Conservation (phyloP, 352 stramenopile genomes). For the Globisporangium splendens region DNA sequence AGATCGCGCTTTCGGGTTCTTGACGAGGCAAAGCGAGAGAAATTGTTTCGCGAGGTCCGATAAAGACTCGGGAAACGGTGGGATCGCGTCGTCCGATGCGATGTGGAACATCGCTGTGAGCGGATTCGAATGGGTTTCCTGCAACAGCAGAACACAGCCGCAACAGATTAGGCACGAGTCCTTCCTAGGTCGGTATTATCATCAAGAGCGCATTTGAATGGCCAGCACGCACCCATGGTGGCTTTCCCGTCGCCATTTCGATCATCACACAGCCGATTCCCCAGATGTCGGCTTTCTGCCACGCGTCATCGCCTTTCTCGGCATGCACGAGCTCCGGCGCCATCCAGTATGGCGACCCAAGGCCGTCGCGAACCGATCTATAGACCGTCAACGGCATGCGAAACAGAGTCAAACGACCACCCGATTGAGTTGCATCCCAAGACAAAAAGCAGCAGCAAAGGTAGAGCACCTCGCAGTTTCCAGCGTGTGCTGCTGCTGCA, state of each 20-base stretch:
- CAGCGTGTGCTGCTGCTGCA: not conserved
- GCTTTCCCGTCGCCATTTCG: constrained; percentile 86
- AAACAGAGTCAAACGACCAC: not conserved
- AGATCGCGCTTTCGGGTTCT: constrained; percentile 62
- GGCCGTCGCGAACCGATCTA: constrained; percentile 63
- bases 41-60: constrained; percentile 41
- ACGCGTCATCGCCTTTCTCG: constrained; percentile 60
- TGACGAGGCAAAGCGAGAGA: constrained; percentile 55
- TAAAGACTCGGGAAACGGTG: constrained; percentile 36
- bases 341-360: constrained; percentile 95
- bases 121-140: constrained; percentile 76
- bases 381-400: not conserved
- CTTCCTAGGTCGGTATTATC: no score
- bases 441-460: constrained; percentile 6
- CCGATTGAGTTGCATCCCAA: constrained; percentile 6
- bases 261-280: constrained; percentile 87
- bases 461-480: constrained; percentile 13
- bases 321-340: constrained; percentile 92
- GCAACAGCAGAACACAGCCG: not conserved
- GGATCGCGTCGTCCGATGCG: constrained; percentile 52
- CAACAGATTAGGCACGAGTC: no score
- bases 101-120: constrained; percentile 85
- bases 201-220: no score
- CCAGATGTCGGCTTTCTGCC: constrained; percentile 91
- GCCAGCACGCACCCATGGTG: constrained; percentile 64